Percentiles rank a stretch among this genome's conserved stretches.
These are phyloP conservation scores for Jacaranda mimosifolia DNA, from an alignment of 257 asterid genomes.

Conservation along the genomic window DNA sequence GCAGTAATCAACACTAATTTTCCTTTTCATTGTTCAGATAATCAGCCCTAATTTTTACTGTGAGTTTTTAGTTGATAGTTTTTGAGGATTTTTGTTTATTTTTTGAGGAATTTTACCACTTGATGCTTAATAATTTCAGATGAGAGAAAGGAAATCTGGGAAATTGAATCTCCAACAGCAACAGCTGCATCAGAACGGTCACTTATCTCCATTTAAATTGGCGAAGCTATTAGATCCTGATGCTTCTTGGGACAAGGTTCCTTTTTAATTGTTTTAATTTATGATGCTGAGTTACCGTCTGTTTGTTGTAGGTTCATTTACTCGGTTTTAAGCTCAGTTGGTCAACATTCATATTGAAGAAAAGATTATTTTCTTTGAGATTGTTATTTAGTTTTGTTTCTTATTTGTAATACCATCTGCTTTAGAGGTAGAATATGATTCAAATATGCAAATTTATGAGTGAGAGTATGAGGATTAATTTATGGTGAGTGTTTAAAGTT, in stretches of 20 bases:
- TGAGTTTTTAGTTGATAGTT: conserved; percentile 19
- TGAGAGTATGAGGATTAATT: not conserved
- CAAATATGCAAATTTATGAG: conserved; percentile 13
- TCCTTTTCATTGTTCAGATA: conserved; percentile 2
- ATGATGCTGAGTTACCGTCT: not conserved
- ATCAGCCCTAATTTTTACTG: conserved; percentile 27
- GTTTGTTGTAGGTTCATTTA: not conserved
- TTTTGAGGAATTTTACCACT: conserved; percentile 17
- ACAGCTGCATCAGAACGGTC: conserved; percentile 74
- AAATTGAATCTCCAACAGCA: conserved; percentile 62
- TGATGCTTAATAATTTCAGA: conserved; percentile 38
- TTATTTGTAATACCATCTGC: not conserved
- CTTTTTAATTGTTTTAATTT: not conserved
- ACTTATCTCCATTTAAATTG: conserved; percentile 73
- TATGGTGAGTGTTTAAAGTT: not conserved
- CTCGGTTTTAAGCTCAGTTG: conserved; percentile 20
- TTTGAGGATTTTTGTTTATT: not conserved
- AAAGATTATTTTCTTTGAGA: not conserved
- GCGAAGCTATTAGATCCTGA: conserved; percentile 81
- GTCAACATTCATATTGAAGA: not conserved
- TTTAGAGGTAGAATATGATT: not conserved
- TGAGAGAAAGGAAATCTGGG: conserved; percentile 86
- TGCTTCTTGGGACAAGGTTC: conserved; percentile 86
- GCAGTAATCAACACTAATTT: conserved; percentile 26
- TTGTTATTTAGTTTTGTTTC: not conserved